phyloP scores from a whole-genome alignment of 768 basidiomycete genomes.

The Trametes cingulata region DNA sequence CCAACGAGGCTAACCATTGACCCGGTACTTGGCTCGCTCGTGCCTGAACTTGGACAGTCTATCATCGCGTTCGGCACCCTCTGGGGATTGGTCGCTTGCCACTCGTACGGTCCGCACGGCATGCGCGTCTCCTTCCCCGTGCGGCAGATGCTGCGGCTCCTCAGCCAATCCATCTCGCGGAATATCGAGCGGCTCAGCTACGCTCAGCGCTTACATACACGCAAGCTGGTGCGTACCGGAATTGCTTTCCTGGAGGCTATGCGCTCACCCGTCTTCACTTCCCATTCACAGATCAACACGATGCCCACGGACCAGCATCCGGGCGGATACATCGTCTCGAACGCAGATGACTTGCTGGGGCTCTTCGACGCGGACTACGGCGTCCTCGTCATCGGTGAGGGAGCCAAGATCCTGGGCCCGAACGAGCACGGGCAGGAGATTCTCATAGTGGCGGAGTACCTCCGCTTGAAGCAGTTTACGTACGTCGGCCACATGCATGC shows the following conservation, averaged over 20 bases:
- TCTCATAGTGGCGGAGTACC: slow-evolving; percentile 76
- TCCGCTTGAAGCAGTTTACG: slow-evolving; percentile 72
- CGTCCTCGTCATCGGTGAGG: slow-evolving; percentile 69
- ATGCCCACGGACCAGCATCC: slow-evolving; percentile 67
- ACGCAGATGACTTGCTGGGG: slow-evolving; percentile 74
- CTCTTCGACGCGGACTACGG: slow-evolving; percentile 82
- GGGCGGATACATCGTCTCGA: slow-evolving; percentile 76
- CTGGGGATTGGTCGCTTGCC: slow-evolving; percentile 81
- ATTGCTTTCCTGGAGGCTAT: background rate
- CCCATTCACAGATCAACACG: slow-evolving; percentile 59
- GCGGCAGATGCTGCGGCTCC: slow-evolving; percentile 76
- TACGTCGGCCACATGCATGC: slow-evolving; percentile 34
- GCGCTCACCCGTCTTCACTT: background rate
- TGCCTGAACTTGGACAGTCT: slow-evolving; percentile 45
- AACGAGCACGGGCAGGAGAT: slow-evolving; percentile 77
- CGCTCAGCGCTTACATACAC: slow-evolving; percentile 69
- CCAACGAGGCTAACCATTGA: background rate
- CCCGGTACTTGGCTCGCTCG: background rate
- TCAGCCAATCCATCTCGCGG: slow-evolving; percentile 77
- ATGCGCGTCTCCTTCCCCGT: slow-evolving; percentile 87
- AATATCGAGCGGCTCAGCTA: slow-evolving; percentile 81
- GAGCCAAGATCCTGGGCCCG: slow-evolving; percentile 68
- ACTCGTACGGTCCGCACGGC: slow-evolving; percentile 74
- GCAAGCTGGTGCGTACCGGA: slow-evolving; percentile 61
- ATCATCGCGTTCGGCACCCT: slow-evolving; percentile 77